These are phyloP conservation scores for Cladosporium sp. DNA, from an alignment of 2,329 filamentous ascomycete genomes.

Conservation along the genomic window DNA sequence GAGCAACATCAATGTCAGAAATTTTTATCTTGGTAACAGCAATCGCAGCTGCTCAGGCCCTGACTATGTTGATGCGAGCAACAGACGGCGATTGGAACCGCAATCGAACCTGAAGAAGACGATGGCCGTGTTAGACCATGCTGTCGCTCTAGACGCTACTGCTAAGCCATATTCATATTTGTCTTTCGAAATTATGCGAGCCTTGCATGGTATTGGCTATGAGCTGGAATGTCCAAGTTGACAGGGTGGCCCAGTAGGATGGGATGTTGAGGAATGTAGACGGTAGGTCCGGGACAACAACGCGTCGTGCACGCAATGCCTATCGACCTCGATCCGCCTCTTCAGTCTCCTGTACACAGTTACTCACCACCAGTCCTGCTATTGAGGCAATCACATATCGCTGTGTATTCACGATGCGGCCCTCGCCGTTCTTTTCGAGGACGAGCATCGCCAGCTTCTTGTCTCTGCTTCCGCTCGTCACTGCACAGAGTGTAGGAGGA, in stretches of 20 bases:
- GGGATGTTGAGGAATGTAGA: constrained; percentile 28
- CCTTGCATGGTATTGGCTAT: constrained; percentile 10
- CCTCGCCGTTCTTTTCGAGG: constrained; percentile 32
- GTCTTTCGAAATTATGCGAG: neutral
- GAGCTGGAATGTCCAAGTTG: constrained; percentile 17
- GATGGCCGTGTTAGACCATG: neutral
- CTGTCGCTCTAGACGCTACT: neutral
- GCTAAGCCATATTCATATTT: neutral
- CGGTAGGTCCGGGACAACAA: constrained; percentile 29
- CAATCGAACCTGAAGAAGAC: neutral
- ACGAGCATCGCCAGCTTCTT: constrained; percentile 26
- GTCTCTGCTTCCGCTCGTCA: constrained; percentile 25
- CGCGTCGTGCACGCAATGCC: constrained; percentile 20
- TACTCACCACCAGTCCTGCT: constrained; percentile 6
- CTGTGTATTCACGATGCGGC: constrained; percentile 27
- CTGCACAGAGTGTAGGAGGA: constrained; percentile 33
- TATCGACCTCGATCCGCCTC: neutral
- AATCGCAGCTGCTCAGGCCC: neutral
- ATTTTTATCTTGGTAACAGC: neutral
- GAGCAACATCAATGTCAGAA: neutral
- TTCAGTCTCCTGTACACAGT: constrained; percentile 7
- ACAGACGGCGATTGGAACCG: neutral
- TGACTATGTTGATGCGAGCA: neutral
- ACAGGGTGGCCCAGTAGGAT: neutral
- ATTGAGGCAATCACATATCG: constrained; percentile 3